A percentile compares a stretch with the other conserved stretches of the same genome.
phyloP scores from a whole-genome alignment of 2,329 filamentous ascomycete species.

The Onygenales sp. region DNA sequence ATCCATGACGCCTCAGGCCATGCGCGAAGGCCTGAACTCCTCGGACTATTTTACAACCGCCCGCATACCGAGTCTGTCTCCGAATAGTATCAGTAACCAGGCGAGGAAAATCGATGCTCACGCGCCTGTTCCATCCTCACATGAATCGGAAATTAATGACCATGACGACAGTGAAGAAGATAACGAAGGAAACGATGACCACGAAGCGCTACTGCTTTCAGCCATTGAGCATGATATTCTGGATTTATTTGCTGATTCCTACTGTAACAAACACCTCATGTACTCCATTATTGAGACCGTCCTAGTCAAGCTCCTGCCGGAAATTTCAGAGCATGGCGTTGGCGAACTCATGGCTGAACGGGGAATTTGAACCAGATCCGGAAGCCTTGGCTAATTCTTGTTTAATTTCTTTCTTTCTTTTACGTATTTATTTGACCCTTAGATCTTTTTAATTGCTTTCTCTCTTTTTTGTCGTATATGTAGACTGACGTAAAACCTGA shows the following conservation, averaged over 20 bases:
- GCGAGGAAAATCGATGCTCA: background rate
- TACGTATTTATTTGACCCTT: background rate
- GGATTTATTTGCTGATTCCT: conserved; percentile 67
- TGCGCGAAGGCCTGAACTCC: background rate
- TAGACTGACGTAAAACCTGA: background rate
- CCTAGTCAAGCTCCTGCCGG: conserved; percentile 73
- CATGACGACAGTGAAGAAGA: background rate
- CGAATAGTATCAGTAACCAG: background rate
- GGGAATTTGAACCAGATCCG: conserved; percentile 26
- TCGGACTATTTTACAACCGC: background rate
- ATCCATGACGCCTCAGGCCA: background rate
- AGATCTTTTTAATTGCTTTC: conserved; percentile 5
- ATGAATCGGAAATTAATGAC: background rate
- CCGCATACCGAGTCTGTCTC: background rate
- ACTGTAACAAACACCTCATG: conserved; percentile 87
- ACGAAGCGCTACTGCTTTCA: conserved; percentile 43
- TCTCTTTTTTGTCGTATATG: background rate
- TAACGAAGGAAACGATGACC: conserved; percentile 21
- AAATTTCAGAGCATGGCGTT: conserved; percentile 64
- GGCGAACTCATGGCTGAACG: conserved; percentile 66
- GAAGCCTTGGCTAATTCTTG: background rate
- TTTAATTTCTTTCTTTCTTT: background rate
- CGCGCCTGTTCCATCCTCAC: background rate
- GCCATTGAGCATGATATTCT: conserved; percentile 58
- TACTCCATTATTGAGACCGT: conserved; percentile 75